These are phyloP conservation scores for Akanthomyces lecanii DNA, from an alignment of 2,329 filamentous ascomycete species.

Conservation along the genomic window DNA sequence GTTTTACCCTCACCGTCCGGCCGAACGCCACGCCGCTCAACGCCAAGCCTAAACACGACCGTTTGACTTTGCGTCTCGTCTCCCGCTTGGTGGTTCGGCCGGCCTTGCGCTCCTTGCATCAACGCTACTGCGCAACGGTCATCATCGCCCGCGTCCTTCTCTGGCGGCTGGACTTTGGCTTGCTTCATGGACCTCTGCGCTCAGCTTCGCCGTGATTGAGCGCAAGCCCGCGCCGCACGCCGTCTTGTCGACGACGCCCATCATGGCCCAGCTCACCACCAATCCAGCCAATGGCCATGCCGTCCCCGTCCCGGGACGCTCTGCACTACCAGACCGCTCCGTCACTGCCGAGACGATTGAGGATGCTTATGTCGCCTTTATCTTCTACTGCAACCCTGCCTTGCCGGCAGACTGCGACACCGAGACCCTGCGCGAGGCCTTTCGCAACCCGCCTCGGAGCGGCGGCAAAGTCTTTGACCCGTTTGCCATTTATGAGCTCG, in stretches of 20 bases:
- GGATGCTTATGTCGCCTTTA: constrained; percentile 77
- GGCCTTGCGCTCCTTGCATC: not conserved
- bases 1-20: not conserved
- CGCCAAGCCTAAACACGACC: not conserved
- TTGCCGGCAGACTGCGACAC: constrained; percentile 66
- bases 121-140: not conserved
- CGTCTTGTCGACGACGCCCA: not conserved
- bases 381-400: constrained; percentile 85
- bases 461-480: constrained; percentile 83
- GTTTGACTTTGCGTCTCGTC: not conserved
- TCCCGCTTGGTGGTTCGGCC: not conserved
- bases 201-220: not conserved
- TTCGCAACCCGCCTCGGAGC: constrained; percentile 76
- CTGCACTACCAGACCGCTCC: constrained; percentile 58
- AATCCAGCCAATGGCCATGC: not conserved
- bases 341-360: constrained; percentile 70
- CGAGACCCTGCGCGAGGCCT: constrained; percentile 65
- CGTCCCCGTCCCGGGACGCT: constrained; percentile 16
- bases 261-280: not conserved
- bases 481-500: constrained; percentile 71
- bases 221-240: constrained; percentile 6
- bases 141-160: not conserved
- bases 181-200: not conserved
- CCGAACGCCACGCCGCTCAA: not conserved
- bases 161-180: not conserved